Conservation (phyloP, 129 eudicot species). For the Flaveria robusta region DNA sequence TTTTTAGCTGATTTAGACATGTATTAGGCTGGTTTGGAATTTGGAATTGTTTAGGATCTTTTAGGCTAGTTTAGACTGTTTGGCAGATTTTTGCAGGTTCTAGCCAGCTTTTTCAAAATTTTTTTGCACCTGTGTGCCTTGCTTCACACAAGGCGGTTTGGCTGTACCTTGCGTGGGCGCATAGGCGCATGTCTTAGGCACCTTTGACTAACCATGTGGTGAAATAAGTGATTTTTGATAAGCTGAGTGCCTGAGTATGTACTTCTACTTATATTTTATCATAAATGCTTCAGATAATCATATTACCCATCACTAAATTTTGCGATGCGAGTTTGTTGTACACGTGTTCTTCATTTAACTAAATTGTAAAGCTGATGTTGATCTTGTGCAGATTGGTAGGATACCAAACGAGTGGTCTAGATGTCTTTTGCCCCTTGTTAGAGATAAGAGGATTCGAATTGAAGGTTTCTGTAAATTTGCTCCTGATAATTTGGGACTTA, state of each 20-base stretch:
- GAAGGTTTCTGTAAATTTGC: conserved; percentile 87
- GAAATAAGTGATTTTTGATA: neutral
- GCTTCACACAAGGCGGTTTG: no score
- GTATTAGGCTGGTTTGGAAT: no score
- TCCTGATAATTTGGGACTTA: conserved; percentile 72
- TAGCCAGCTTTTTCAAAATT: no score
- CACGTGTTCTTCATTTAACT: neutral
- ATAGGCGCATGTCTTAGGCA: no score
- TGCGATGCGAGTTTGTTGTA: neutral
- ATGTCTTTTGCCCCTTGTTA: conserved; percentile 85
- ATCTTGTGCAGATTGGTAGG: conserved; percentile 74
- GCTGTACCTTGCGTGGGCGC: no score
- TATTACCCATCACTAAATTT: neutral
- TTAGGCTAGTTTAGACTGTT: no score
- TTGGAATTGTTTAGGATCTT: no score
- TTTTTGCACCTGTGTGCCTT: no score
- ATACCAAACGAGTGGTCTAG: conserved; percentile 98
- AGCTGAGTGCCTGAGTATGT: neutral
- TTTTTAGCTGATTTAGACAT: no score
- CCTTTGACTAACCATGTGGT: no score
- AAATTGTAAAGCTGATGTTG: conserved; percentile 9
- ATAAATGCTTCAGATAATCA: neutral
- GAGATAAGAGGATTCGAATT: conserved; percentile 73
- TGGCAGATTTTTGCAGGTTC: no score
- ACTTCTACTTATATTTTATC: neutral